phyloP scores from a whole-genome alignment of 345 rosid species.

The Aquilaria malaccensis region DNA sequence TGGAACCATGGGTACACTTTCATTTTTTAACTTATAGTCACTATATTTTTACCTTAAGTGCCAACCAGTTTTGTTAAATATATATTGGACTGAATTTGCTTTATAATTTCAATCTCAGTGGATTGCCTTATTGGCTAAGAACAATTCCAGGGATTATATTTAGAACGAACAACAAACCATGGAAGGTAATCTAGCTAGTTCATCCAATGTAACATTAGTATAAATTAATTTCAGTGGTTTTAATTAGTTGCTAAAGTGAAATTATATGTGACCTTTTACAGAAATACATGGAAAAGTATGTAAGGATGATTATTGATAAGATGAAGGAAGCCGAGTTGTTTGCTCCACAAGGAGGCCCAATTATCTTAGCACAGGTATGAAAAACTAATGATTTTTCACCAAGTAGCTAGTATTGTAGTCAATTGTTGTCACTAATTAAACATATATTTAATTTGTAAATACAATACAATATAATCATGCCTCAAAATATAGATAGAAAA shows the following conservation, averaged over 20 bases:
- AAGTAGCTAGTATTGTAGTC: not conserved
- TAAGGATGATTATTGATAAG: constrained; percentile 29
- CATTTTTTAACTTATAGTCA: not conserved
- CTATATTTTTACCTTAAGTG: not conserved
- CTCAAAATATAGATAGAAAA: constrained; percentile 63
- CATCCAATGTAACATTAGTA: too few relatives aligned
- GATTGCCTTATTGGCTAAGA: constrained; percentile 89
- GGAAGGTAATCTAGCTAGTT: constrained; percentile 44
- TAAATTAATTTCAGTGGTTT: not conserved
- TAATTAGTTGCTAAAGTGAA: not conserved
- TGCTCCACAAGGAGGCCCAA: constrained; percentile 80
- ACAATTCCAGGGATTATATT: constrained; percentile 61
- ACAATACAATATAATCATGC: not conserved
- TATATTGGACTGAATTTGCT: not conserved
- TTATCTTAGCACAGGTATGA: constrained; percentile 55
- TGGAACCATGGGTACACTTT: constrained; percentile 87
- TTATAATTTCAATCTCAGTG: constrained; percentile 32
- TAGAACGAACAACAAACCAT: constrained; percentile 68
- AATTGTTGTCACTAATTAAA: too few relatives aligned
- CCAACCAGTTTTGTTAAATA: not conserved
- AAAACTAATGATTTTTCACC: not conserved
- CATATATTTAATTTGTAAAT: not conserved
- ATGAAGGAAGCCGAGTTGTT: constrained; percentile 45
- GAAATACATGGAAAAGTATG: constrained; percentile 53
- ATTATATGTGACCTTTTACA: constrained; percentile 11